Percentiles rank a stretch among this genome's conserved stretches.
These are phyloP conservation scores for Ascochyta fabae DNA, from an alignment of 2,329 filamentous ascomycete species.

Conservation along the genomic window DNA sequence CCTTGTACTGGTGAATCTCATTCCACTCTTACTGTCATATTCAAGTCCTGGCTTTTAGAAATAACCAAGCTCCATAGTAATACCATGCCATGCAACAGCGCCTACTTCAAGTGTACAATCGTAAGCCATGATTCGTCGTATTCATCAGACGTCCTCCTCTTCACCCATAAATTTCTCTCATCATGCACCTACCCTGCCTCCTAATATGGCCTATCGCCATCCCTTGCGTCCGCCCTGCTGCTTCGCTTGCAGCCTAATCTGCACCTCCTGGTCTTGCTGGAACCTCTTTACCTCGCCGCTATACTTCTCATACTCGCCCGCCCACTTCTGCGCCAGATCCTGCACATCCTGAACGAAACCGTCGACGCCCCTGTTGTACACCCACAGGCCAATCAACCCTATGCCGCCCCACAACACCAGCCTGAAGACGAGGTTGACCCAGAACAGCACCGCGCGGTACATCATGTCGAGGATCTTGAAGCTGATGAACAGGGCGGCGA, in stretches of 20 bases:
- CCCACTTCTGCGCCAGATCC: slow-evolving; percentile 46
- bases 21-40: background rate
- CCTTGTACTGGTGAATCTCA: background rate
- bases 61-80: background rate
- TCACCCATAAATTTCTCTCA: background rate
- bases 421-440: slow-evolving; percentile 70
- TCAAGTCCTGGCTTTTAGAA: background rate
- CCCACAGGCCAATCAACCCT: slow-evolving; percentile 60
- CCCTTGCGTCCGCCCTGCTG: slow-evolving; percentile 19
- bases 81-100: slow-evolving; percentile 7
- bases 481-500: slow-evolving; percentile 68
- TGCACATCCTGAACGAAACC: slow-evolving; percentile 67
- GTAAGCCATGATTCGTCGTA: slow-evolving; percentile 10
- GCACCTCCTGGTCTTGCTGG: slow-evolving; percentile 32
- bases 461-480: slow-evolving; percentile 72
- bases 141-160: background rate
- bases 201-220: background rate
- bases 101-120: slow-evolving; percentile 7
- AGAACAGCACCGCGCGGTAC: slow-evolving; percentile 75
- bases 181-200: background rate
- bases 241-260: slow-evolving; percentile 33
- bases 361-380: slow-evolving; percentile 68
- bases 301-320: slow-evolving; percentile 47
- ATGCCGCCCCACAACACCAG: slow-evolving; percentile 70
- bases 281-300: slow-evolving; percentile 37